Conservation (phyloP, 345 rosid species). For the Pseudoturritis turrita region DNA sequence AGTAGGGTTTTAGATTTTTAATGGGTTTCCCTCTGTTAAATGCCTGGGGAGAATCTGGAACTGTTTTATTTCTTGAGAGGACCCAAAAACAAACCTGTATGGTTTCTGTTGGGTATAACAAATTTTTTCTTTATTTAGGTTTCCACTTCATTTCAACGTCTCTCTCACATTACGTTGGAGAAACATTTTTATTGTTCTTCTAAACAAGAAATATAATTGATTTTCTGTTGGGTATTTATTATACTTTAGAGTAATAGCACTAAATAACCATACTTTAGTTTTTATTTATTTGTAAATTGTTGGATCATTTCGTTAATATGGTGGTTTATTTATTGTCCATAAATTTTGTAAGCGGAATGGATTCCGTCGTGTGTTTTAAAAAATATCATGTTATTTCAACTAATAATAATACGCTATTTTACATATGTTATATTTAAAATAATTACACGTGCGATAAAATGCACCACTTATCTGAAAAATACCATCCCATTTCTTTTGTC, state of each 20-base stretch:
- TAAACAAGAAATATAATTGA: neutral
- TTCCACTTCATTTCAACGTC: neutral
- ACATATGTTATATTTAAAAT: too few species aligned
- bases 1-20: neutral
- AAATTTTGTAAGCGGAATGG: too few species aligned
- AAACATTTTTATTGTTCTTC: neutral
- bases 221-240: neutral
- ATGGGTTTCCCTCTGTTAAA: neutral
- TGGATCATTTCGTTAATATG: too few species aligned
- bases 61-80: neutral
- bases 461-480: too few species aligned
- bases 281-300: too few species aligned
- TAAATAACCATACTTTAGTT: neutral
- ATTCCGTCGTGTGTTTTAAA: too few species aligned
- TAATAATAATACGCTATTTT: too few species aligned
- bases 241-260: neutral
- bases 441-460: too few species aligned
- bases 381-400: too few species aligned
- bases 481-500: too few species aligned
- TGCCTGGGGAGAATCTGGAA: neutral
- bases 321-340: too few species aligned
- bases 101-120: slow-evolving; percentile 21
- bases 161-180: neutral
- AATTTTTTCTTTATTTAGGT: slow-evolving; percentile 16
- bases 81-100: neutral